phyloP scores from a whole-genome alignment of 1,139 yeast genomes.

The Debaryomycetaceae sp. region DNA sequence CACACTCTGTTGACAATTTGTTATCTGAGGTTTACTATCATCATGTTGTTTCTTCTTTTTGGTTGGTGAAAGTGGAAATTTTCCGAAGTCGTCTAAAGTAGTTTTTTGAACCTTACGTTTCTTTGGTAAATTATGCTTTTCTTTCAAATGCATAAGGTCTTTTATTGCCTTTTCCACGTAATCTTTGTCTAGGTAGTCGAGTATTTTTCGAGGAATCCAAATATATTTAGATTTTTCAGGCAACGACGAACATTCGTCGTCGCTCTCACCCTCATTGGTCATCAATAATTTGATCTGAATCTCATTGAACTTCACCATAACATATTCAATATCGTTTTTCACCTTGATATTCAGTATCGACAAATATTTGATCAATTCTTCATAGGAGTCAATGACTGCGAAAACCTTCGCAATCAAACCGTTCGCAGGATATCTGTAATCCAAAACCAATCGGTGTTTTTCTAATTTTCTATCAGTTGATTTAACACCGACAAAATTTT shows the following conservation, averaged over 20 bases:
- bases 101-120: slow-evolving; percentile 8
- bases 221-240: neutral
- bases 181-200: neutral
- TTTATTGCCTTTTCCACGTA: neutral
- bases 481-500: neutral
- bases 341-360: neutral
- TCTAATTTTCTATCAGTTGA: neutral
- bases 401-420: neutral
- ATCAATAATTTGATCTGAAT: neutral
- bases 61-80: slow-evolving; percentile 10
- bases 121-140: slow-evolving; percentile 5
- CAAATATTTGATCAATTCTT: neutral
- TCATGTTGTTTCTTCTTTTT: slow-evolving; percentile 2
- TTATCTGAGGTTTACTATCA: neutral
- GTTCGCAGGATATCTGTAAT: neutral
- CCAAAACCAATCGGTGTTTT: neutral
- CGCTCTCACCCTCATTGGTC: neutral
- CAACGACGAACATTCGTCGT: slow-evolving; percentile 5
- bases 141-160: neutral
- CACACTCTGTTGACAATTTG: neutral
- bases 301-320: slow-evolving; percentile 1
- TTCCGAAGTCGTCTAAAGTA: slow-evolving; percentile 10
- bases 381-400: neutral
- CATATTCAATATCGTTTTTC: neutral
- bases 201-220: neutral